Evolutionary conservation across 2,329 filamentous ascomycete species (phyloP).

Genomic region (Lachnellula arida): DNA sequence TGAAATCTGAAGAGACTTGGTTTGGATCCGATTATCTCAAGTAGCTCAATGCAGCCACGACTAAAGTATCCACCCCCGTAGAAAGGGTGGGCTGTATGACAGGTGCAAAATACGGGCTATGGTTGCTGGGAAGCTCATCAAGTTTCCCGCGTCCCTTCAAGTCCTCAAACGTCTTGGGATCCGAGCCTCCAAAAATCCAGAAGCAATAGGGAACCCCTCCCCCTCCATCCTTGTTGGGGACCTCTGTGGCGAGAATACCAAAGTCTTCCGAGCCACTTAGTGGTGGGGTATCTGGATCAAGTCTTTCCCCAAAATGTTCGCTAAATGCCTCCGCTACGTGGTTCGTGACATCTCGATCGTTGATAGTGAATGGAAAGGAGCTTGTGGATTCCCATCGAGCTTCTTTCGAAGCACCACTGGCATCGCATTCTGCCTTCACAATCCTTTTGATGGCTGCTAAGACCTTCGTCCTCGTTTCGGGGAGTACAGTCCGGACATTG

Average conservation of each 20-base stretch:
- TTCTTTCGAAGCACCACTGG: conserved; percentile 34
- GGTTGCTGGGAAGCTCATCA: conserved; percentile 45
- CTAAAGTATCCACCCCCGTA: conserved; percentile 47
- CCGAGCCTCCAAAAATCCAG: conserved; percentile 38
- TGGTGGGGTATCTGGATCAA: conserved; percentile 10
- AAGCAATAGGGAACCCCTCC: conserved; percentile 25
- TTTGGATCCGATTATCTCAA: conserved; percentile 18
- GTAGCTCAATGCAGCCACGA: conserved; percentile 46
- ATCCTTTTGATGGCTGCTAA: conserved; percentile 37
- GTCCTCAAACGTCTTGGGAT: conserved; percentile 18
- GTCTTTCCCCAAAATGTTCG: conserved; percentile 20
- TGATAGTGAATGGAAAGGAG: conserved; percentile 19
- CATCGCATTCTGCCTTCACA: conserved; percentile 49
- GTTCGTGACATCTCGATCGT: conserved; percentile 17
- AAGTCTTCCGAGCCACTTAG: conserved; percentile 26
- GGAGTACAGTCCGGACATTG: conserved; percentile 36
- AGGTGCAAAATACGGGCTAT: conserved; percentile 55
- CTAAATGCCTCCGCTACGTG: conserved; percentile 12
- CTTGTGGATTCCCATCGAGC: conserved; percentile 18
- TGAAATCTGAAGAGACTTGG: too few relatives aligned
- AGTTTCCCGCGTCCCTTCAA: conserved; percentile 10
- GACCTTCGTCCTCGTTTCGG: conserved; percentile 33
- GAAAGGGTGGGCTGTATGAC: conserved; percentile 54
- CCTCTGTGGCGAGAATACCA: conserved; percentile 45
- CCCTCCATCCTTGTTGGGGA: conserved; percentile 13